Evolutionary conservation across 345 rosid genomes (phyloP), one percentile per base, ranked within the genome.

Genomic region (Aegle marmelos): DNA sequence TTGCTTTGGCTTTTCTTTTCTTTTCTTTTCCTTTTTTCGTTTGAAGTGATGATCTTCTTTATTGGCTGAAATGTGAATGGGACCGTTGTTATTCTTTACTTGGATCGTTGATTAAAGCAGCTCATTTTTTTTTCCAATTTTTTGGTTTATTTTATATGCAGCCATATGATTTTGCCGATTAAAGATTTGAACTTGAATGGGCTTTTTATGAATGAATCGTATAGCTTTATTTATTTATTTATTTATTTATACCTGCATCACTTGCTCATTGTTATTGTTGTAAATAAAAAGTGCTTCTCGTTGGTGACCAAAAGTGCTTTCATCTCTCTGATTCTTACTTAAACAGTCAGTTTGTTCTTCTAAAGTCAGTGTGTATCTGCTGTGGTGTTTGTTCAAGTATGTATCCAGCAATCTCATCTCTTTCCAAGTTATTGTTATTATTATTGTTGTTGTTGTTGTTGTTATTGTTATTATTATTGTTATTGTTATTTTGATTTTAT

Each of bases 1-100:
- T 75, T 66, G 25, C 14, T 83, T 83, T 53, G 57, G 50, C 50
- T 5, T 56, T 16, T 48, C n/a, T 72, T 80, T 59, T 24, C 19
- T 59, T 73, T 19, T 6, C 0, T 64, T 72, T 64, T 17, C n/a
- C n/a, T 7, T 66, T 21, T 66, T 36, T 11, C 1, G 17, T 6
- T 27, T 48, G 2, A 14, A 57, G 30, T 41, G 50, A 31, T 73
- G 21, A 57, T 67, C 45, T 66, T 79, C 67, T 73, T 39, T 73
- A 64, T 24, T 79, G 33, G 65, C 60, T 34, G 68, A 58, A 79
- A 79, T 79, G 77, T 66, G 77, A 79, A 68, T 39, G 64, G 63
- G 65, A 48, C 41, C 70, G 27, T 72, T 21, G 57, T 79, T 81
- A 85, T 86, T 86, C 91, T 67, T 88, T 88, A 79, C 88, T 86